Evolutionary conservation across 2,329 filamentous ascomycete species (phyloP).

Genomic region (Penicillium thymicola): DNA sequence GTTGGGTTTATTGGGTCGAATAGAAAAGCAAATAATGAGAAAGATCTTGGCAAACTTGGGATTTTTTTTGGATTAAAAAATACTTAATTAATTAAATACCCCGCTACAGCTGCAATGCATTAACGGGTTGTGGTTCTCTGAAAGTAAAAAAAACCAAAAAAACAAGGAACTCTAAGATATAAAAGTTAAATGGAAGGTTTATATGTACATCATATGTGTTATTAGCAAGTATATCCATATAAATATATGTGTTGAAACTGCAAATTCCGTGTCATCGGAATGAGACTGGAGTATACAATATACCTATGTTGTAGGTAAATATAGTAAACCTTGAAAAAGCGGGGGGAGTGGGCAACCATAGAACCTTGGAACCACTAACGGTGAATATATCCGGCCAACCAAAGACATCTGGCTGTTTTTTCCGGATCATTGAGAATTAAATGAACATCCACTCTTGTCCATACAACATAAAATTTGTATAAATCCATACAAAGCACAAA

Average conservation of each 20-base stretch:
- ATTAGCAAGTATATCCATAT: neutral
- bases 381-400: neutral
- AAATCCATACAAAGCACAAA: too few species aligned
- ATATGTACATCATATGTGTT: too few species aligned
- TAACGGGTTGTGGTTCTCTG: neutral
- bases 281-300: too few species aligned
- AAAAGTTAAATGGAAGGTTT: neutral
- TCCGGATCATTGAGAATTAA: neutral
- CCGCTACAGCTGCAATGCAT: conserved; percentile 1
- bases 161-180: neutral
- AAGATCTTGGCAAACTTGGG: neutral
- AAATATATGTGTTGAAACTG: neutral
- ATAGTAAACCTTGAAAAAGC: neutral
- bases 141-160: neutral
- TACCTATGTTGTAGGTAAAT: too few species aligned
- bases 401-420: neutral
- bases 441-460: neutral
- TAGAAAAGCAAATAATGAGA: neutral
- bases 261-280: too few species aligned
- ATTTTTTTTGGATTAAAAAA: too few species aligned
- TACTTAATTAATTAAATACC: neutral
- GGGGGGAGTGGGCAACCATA: neutral
- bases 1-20: neutral
- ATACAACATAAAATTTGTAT: neutral
- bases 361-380: neutral